phyloP scores from a whole-genome alignment of 257 asterid species.

The Solanum medicagineum region DNA sequence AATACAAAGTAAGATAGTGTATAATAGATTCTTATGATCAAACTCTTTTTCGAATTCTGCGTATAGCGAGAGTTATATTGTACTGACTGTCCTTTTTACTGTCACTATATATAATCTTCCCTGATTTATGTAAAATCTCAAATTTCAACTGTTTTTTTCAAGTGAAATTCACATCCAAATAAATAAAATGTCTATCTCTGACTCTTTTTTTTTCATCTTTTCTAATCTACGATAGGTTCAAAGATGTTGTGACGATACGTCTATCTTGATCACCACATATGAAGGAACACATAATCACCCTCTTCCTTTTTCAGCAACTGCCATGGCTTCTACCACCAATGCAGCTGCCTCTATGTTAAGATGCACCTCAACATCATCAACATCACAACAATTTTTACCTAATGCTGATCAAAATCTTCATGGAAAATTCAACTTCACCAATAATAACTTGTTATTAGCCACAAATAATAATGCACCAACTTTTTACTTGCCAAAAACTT shows the following conservation, averaged over 20 bases:
- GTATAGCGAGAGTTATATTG: no score
- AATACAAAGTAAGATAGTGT: no score
- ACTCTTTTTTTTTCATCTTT: not conserved
- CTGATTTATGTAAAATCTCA: no score
- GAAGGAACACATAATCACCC: slow-evolving; percentile 56
- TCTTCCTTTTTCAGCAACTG: slow-evolving; percentile 29
- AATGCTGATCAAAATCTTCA: not conserved
- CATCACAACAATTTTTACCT: not conserved
- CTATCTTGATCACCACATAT: slow-evolving; percentile 29
- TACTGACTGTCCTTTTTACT: no score
- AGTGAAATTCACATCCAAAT: not conserved
- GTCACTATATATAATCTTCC: no score
- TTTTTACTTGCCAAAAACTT: slow-evolving; percentile 8
- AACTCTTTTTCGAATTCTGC: no score
- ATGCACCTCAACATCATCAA: slow-evolving; percentile 23
- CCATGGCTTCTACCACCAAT: slow-evolving; percentile 42
- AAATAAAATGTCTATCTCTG: not conserved
- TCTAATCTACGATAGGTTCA: slow-evolving; percentile 23
- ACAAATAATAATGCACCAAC: not conserved
- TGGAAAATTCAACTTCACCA: slow-evolving; percentile 4
- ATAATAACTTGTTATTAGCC: not conserved
- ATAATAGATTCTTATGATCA: no score
- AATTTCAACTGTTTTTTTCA: not conserved
- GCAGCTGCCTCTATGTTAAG: slow-evolving; percentile 40
- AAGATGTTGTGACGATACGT: slow-evolving; percentile 36